phyloP scores from a whole-genome alignment of 208 protist species.

The Trichomonas vaginalis region DNA sequence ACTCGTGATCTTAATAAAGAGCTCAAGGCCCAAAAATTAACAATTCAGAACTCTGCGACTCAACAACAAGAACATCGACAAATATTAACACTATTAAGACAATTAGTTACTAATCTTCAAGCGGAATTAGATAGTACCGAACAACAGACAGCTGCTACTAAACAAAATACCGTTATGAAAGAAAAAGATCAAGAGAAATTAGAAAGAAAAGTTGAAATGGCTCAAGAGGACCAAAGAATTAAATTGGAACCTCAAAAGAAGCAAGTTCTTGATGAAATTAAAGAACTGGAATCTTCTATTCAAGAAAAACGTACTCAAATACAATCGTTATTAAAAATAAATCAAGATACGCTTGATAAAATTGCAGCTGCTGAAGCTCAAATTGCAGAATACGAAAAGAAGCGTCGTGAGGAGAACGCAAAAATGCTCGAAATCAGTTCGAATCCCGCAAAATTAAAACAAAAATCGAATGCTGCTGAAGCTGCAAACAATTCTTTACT shows the following conservation, averaged over 20 bases:
- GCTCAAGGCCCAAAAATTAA: not conserved
- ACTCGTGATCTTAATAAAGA: not conserved
- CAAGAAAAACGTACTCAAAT: not conserved
- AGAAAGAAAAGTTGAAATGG: not conserved
- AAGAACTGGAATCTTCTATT: not conserved
- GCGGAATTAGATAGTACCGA: not conserved
- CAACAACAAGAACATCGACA: constrained; percentile 17
- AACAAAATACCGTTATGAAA: not conserved
- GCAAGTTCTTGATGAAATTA: not conserved
- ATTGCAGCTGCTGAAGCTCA: not conserved
- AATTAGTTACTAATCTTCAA: not conserved
- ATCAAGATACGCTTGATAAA: not conserved
- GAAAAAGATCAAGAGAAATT: not conserved
- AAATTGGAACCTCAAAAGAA: not conserved
- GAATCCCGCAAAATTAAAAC: not conserved
- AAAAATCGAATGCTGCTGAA: not conserved
- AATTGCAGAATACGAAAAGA: not conserved
- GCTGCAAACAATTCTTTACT: not conserved
- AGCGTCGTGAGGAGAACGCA: not conserved
- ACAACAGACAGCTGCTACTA: not conserved
- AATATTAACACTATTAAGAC: not conserved
- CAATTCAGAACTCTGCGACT: not conserved
- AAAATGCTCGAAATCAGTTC: constrained; percentile 13
- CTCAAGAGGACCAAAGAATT: not conserved
- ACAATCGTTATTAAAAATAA: not conserved